These are phyloP conservation scores for Blastocystis sp. DNA, from an alignment of 352 stramenopile species.

Conservation along the genomic window DNA sequence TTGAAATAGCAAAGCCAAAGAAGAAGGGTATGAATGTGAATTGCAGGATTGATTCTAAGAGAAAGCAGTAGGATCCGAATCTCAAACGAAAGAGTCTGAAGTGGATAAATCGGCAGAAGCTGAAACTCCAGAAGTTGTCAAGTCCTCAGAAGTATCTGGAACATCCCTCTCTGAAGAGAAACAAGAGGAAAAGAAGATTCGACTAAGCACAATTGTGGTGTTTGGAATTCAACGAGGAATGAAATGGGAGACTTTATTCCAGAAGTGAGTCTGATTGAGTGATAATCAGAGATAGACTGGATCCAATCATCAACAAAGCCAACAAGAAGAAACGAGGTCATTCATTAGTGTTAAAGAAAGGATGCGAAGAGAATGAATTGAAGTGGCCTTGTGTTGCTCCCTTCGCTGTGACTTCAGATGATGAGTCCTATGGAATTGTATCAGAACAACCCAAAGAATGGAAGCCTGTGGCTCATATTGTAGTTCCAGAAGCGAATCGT, in stretches of 20 bases:
- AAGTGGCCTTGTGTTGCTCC: neutral
- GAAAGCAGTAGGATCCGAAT: neutral
- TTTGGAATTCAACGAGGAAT: constrained; percentile 36
- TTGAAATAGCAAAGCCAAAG: constrained; percentile 55
- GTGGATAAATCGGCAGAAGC: neutral
- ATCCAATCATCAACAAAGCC: constrained; percentile 12
- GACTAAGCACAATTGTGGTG: constrained; percentile 42
- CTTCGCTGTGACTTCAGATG: neutral
- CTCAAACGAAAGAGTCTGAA: neutral
- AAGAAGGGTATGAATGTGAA: neutral
- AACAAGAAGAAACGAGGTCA: neutral
- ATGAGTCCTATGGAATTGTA: neutral
- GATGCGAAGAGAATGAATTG: neutral
- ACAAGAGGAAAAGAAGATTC: constrained; percentile 32
- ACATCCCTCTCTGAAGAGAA: constrained; percentile 6
- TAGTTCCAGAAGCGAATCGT: neutral
- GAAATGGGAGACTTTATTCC: neutral
- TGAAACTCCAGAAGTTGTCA: neutral
- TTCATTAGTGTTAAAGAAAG: neutral
- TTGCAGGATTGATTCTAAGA: neutral
- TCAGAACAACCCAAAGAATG: neutral
- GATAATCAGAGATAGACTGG: neutral
- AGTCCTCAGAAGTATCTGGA: neutral
- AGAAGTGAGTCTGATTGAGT: neutral
- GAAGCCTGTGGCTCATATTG: constrained; percentile 26